Conservation (phyloP, 148 eudicot genomes). For the Silene conica region DNA sequence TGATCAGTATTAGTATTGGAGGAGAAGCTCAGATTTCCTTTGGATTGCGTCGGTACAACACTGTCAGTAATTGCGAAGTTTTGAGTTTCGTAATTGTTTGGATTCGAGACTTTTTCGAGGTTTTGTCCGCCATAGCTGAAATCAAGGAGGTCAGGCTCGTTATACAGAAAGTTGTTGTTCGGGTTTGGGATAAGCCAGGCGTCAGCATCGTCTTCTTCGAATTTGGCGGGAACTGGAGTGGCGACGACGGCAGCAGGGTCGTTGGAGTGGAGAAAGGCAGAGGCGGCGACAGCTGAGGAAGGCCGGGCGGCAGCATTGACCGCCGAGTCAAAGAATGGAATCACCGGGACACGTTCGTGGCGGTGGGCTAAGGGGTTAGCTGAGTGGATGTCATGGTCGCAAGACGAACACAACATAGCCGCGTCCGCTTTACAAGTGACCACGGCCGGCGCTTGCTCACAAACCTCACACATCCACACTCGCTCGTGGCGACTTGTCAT, state of each 20-base stretch:
- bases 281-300: neutral
- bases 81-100: neutral
- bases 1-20: constrained; percentile 3
- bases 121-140: constrained; percentile 26
- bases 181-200: constrained; percentile 65
- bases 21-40: constrained; percentile 20
- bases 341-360: constrained; percentile 62
- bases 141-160: constrained; percentile 45
- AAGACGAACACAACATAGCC: constrained; percentile 55
- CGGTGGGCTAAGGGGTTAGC: constrained; percentile 72
- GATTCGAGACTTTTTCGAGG: constrained; percentile 13
- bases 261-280: constrained; percentile 23
- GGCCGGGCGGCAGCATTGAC: constrained; percentile 17
- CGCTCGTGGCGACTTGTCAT: constrained; percentile 48
- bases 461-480: constrained; percentile 79
- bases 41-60: constrained; percentile 66
- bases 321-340: constrained; percentile 54
- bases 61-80: constrained; percentile 39
- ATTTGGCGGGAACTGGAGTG: neutral
- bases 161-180: constrained; percentile 33
- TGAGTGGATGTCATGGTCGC: constrained; percentile 81
- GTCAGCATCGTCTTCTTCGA: constrained; percentile 36
- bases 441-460: constrained; percentile 71
- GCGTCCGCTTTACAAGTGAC: constrained; percentile 82
- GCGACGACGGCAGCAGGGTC: constrained; percentile 4